A percentile compares a stretch with the other conserved stretches of the same genome.
phyloP scores from a whole-genome alignment of 257 asterid species.

The Salvia hispanica region DNA sequence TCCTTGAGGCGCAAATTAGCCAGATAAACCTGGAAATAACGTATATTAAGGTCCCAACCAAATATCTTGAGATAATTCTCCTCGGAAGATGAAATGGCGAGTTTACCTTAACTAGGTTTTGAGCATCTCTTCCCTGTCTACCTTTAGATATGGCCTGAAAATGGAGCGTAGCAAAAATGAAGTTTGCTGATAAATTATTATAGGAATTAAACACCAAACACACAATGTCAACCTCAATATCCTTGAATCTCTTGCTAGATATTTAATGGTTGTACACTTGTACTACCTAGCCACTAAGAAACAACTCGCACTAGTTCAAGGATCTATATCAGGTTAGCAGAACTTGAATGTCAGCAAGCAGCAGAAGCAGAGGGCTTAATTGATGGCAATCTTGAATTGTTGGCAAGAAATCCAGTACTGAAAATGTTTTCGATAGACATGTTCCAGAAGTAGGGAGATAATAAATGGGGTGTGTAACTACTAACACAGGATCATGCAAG shows the following conservation, averaged over 20 bases:
- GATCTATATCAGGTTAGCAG: conserved; percentile 15
- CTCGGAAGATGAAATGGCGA: conserved; percentile 17
- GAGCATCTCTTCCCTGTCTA: conserved; percentile 95
- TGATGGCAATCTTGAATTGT: not conserved
- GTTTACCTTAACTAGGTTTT: conserved; percentile 69
- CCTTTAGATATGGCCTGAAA: conserved; percentile 84
- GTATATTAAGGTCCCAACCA: conserved; percentile 7
- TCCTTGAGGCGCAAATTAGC: conserved; percentile 94
- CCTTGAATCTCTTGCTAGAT: not conserved
- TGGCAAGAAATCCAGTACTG: not conserved
- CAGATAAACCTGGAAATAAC: conserved; percentile 66
- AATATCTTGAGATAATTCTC: conserved; percentile 6
- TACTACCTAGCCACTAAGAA: not conserved
- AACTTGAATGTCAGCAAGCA: conserved; percentile 6
- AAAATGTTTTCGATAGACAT: not conserved
- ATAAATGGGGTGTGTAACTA: not conserved
- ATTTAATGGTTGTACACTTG: conserved; percentile 1
- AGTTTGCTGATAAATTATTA: not conserved
- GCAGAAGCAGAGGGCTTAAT: not conserved
- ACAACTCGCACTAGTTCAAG: not conserved
- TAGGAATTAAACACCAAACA: not conserved
- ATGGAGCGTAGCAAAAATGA: conserved; percentile 21
- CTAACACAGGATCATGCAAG: conserved; percentile 6
- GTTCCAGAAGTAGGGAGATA: not conserved
- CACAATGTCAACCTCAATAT: conserved; percentile 9